These are phyloP conservation scores for Suhomyces bribrorum DNA, from an alignment of 1,139 yeast genomes.

Conservation along the genomic window DNA sequence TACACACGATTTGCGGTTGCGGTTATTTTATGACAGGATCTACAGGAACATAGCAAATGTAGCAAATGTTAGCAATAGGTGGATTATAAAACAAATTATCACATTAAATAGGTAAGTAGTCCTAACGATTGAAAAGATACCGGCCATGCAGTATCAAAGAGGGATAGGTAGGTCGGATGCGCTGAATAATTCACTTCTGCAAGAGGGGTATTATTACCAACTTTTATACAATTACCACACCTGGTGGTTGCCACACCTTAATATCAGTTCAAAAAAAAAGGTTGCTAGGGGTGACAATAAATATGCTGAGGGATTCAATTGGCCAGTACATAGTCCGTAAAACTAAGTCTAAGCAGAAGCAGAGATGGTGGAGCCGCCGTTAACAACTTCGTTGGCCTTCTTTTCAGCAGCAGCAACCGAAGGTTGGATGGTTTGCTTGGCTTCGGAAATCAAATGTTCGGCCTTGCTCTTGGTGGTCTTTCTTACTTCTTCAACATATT, in stretches of 20 bases:
- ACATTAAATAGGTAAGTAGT: neutral
- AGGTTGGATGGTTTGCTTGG: conserved; percentile 24
- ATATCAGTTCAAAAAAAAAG: neutral
- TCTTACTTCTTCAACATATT: conserved; percentile 37
- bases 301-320: neutral
- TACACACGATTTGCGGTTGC: no score
- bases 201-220: neutral
- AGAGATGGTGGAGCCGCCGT: conserved; percentile 19
- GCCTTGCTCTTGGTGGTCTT: conserved; percentile 35
- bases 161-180: neutral
- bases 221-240: neutral
- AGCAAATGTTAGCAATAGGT: no score
- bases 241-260: neutral
- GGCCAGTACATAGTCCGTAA: neutral
- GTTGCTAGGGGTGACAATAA: neutral
- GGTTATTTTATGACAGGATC: no score
- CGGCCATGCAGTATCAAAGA: neutral
- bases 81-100: neutral
- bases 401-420: conserved; percentile 9
- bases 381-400: conserved; percentile 17
- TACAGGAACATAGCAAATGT: no score
- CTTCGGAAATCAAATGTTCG: conserved; percentile 35
- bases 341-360: conserved; percentile 16
- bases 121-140: neutral
- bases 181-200: neutral